Base-by-base conservation (phyloP, 2,329 filamentous ascomycete species). In the Aspergillus novoparasiticus region DNA sequence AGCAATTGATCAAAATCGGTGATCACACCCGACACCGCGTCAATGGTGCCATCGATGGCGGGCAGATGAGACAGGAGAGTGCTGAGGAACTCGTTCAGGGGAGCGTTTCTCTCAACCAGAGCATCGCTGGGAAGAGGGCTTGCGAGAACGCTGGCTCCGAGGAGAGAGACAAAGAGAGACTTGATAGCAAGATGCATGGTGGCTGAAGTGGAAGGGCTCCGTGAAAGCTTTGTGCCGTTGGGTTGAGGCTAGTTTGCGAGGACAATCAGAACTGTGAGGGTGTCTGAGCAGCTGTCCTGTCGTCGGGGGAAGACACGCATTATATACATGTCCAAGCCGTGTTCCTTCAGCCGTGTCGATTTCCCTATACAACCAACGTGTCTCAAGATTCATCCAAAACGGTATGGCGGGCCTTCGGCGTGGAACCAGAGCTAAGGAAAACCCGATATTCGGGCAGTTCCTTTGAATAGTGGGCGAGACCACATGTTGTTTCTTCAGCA, bases 1-100 rank as follows among this genome's bases (percentile, higher is more conserved):
- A 55, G 32, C 32, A 55, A 9, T 14, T 55, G 51, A 39, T 55
- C 51, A 16, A 55, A 39, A n/a, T 55, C 51, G n/a, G 51, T 55
- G 51, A 55, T 55, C 4, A 55, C 10, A 21, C 34, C 51, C 8
- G 51, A 55, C 10, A 55, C 51, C 11, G 51, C 51, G 5, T 9
- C 14, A 11, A 55, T 55, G 14, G 30, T 11, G 6, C 51, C 51
- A 3, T 55, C 39, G 6, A 55, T 55, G 12, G 51, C 51, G 4
- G 51, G 51, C 51, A 55, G 21, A 26, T 55, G 51, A 19, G 32
- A 39, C 51, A 55, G 32, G 4, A 55, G 51, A 34, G 26, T 6
- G 14, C 32, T 55, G 32, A 55, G 51, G 51, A 55, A 55, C 26
- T 55, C 32, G 9, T 55, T 55, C 32, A 55, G 14, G 12, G 51